Evolutionary conservation across 192 early-diverging fungal species (phyloP), one percentile per base, ranked within the genome.

Genomic region (Dispira parvispora): DNA sequence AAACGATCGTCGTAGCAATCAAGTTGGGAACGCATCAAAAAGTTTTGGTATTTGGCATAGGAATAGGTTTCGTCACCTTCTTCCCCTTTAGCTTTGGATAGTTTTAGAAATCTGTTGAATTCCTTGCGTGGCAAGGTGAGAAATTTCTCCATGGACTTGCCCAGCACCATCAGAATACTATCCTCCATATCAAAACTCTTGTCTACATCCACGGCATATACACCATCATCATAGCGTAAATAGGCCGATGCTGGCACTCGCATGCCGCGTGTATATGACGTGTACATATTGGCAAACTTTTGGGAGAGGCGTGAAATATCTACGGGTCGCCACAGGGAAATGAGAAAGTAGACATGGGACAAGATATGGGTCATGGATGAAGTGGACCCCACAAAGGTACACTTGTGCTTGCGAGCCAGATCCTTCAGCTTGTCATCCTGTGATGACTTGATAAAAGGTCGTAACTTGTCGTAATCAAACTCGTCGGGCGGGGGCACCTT

Each of bases 121-220:
- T 90, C 85, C 11, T 65, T 38, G 4, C 80, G 83, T 25, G 75
- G 67, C 9, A 75, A 71, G 0, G 90, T 92, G 50, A 96, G 65
- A 69, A 92, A 78, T 70, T 85, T 87, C 65, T 96, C 93, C 72
- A 96, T 78, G 10, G 89, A 87, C 65, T 87, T 88, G 11, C 93
- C 93, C 73, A 92, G 67, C 2, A 80, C 65, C 69, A 81, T 84
- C 58, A 96, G 69, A 11, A 92, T 79, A 16, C 76, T 88, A 55
- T 84, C 82, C 21, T 78, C 64, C 13, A 82, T 78, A 64, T 85
- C 84, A 56, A 81, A 78, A 20, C 75, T 74, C 69, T 91, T 91
- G 66, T 96, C 89, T 2, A 80, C 80, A 65, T 96, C 91, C 13
- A 96, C 80, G 3, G 84, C 82, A 71, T 92, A 93, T 0, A 84